A percentile compares a stretch with the other conserved stretches of the same genome.
phyloP scores from a whole-genome alignment of 768 basidiomycete species.

The Holtermannia corniformis region DNA sequence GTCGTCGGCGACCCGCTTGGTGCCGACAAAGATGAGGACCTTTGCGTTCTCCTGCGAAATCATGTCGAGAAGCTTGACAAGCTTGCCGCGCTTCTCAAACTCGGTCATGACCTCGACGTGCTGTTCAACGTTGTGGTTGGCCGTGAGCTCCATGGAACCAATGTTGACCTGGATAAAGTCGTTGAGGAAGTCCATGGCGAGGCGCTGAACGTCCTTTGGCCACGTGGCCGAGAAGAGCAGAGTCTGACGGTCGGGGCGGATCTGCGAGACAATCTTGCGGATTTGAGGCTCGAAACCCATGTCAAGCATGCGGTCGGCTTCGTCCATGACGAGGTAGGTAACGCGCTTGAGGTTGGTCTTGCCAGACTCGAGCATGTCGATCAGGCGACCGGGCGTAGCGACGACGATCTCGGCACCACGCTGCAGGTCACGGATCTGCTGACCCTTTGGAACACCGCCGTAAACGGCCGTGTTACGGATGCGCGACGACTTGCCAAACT shows the following conservation, averaged over 20 bases:
- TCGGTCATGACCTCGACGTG: slow-evolving; percentile 94
- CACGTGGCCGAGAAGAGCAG: slow-evolving; percentile 99
- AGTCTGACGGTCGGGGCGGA: slow-evolving; percentile 95
- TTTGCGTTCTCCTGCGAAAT: slow-evolving; percentile 96
- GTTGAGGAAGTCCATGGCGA: slow-evolving; percentile 92
- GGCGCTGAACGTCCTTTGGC: slow-evolving; percentile 98
- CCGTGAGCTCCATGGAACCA: slow-evolving; percentile 94
- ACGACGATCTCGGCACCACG: slow-evolving; percentile 97
- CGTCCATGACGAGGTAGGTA: slow-evolving; percentile 98
- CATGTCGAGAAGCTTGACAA: slow-evolving; percentile 93
- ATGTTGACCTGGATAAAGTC: slow-evolving; percentile 99
- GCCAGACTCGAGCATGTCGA: slow-evolving; percentile 95
- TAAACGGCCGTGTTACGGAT: slow-evolving; percentile 99
- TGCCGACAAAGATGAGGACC: slow-evolving; percentile 96
- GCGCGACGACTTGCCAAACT: slow-evolving; percentile 81
- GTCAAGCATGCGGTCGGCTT: slow-evolving; percentile 99
- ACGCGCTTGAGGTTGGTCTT: slow-evolving; percentile 94
- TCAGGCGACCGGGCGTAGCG: slow-evolving; percentile 98
- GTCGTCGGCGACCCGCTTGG: slow-evolving; percentile 95
- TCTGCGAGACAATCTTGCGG: slow-evolving; percentile 92
- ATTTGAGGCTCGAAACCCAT: slow-evolving; percentile 99
- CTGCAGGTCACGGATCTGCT: slow-evolving; percentile 94
- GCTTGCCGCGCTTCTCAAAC: slow-evolving; percentile 90
- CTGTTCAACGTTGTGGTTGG: slow-evolving; percentile 96
- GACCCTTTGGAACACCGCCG: slow-evolving; percentile 96